Base-by-base conservation (phyloP, 768 basidiomycete genomes). In the Pilatotrama ljubarskyi region DNA sequence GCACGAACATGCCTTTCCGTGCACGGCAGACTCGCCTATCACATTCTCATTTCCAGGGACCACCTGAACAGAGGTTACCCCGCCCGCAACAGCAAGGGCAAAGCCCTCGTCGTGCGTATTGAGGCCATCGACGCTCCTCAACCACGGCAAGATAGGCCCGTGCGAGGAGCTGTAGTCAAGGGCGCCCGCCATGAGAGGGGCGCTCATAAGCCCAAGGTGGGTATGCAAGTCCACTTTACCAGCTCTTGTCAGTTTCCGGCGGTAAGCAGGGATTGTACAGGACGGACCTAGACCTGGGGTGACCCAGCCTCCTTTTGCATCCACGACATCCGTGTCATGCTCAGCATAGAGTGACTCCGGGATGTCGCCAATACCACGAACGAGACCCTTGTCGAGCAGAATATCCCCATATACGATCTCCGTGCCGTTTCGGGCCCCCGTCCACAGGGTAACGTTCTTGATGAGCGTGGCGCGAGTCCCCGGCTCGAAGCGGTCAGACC, bases 31-130 rank as follows among this genome's bases (percentile, higher is more conserved):
- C 50, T 24, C 64, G 89, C 91, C 91, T 49, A 93, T 90, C 40
- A 83, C 85, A 73, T 91, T 90, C 52, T 55, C 81, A 54, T 82
- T 86, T 7, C 93, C 94, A 9, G 94, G 91, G 3, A 95, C 75
- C 40, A 95, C 78, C 65, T 92, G 88, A 15, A 83, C 86, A 2
- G 93, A 88, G 0, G 95, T 96, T 35, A 96, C 87, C 14, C 95
- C 95, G 11, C 94, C 94, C 3, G 95, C 82, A 54, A 94, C 86
- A 2, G 90, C 83, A 15, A 92, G 78, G 56, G 78, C 77, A 70
- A 87, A 87, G 1, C 87, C 79, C 40, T 86, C 84, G 68, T 95
- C 94, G 60, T 93, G 90, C 0, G 91, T 93, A 70, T 95, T 89
- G 66, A 97, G 80, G 0, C 83, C 92, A 70, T 98, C 95, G 38